Evolutionary conservation across 2,329 filamentous ascomycete species (phyloP).

Genomic region (Aspergillaceae sp.): DNA sequence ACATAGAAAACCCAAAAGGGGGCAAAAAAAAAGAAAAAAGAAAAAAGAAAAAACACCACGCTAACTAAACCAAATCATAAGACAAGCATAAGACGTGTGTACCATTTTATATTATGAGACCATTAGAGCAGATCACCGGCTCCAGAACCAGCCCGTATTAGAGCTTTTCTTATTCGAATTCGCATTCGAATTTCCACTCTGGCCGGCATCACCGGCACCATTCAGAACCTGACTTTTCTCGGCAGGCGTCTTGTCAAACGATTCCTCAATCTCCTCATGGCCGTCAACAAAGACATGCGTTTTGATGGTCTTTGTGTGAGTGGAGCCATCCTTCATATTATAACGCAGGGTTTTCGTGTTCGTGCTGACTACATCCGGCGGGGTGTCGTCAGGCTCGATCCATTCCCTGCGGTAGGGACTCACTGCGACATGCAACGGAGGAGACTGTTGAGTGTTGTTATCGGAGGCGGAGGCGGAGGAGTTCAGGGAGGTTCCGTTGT

Average conservation of each 20-base stretch:
- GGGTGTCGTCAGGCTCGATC: background rate
- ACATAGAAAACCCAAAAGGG: background rate
- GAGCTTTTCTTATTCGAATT: constrained; percentile 2
- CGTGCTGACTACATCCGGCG: constrained; percentile 43
- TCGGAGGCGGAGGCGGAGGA: constrained; percentile 9
- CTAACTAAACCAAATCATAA: background rate
- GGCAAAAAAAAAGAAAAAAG: constrained; percentile 3
- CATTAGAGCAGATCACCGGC: constrained; percentile 1
- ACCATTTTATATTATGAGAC: background rate
- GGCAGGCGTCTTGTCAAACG: constrained; percentile 28
- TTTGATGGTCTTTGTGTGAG: constrained; percentile 49
- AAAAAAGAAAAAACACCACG: constrained; percentile 1
- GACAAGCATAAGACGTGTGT: background rate
- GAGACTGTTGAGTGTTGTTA: background rate
- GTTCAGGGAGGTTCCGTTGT: constrained; percentile 12
- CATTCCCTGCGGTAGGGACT: too few relatives aligned
- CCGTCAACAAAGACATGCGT: constrained; percentile 55
- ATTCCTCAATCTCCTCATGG: constrained; percentile 50
- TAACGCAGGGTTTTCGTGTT: constrained; percentile 50
- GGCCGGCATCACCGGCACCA: too few relatives aligned
- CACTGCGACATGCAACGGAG: too few relatives aligned
- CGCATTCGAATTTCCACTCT: background rate
- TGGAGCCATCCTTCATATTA: constrained; percentile 48
- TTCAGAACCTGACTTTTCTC: background rate
- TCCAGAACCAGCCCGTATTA: constrained; percentile 32